Evolutionary conservation across 768 basidiomycete species (phyloP), one percentile per base, ranked within the genome.

Genomic region (Leccinum longicurvipes): DNA sequence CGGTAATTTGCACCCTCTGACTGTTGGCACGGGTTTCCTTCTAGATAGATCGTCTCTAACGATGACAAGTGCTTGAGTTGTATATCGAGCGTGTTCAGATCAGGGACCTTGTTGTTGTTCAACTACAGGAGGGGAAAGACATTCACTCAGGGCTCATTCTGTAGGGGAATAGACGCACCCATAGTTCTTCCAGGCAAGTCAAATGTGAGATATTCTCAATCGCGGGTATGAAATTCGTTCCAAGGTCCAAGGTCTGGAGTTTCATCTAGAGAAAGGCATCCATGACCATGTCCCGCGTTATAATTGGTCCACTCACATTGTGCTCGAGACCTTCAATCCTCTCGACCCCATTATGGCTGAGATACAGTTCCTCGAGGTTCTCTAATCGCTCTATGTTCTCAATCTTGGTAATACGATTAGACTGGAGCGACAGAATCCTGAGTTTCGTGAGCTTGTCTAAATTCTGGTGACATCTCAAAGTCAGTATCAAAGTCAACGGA

Each of bases 331-430:
- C 94, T 69, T 96, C 92, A 29, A 99, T 67, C 57, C 77, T 79
- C 65, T 84, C 78, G 14, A 99, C 73, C 0, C 97, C 97, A 60
- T 98, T 99, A 66, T 98, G 96, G 58, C 90, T 93, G 41, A 99
- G 76, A 71, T 98, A 98, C 6, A 99, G 72, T 68, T 98, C 90
- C 65, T 95, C 91, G 15, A 99, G 79, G 51, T 79, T 80, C 41
- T 77, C 77, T 9, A 98, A 74, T 9, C 72, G 75, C 34, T 93
- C 89, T 2, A 98, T 73, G 3, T 84, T 85, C 71, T 97, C 92
- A 3, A 99, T 75, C 67, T 86, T 87, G 2, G 87, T 93, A 50
- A 99, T 87, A 17, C 97, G 83, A 65, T 99, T 99, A 5, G 94
- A 96, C 70, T 95, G 93, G 27, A 99, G 77, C 0, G 93, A 94